A percentile compares a stretch with the other conserved stretches of the same genome.
phyloP scores from a whole-genome alignment of 371 early-diverging fungal genomes.

The Neoconidiobolus thromboides region DNA sequence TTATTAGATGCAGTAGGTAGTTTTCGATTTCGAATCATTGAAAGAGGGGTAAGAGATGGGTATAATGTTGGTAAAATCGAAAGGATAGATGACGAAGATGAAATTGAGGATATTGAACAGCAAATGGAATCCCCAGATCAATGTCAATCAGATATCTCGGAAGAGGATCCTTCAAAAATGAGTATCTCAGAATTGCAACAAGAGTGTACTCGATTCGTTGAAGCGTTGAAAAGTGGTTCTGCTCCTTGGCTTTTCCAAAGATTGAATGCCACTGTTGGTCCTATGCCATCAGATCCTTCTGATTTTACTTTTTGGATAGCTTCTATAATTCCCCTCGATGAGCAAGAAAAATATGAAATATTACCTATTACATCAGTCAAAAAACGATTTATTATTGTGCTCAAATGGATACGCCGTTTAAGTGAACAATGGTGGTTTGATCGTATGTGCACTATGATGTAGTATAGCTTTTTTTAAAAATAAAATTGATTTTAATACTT shows the following conservation, averaged over 20 bases:
- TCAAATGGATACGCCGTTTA: slow-evolving; percentile 20
- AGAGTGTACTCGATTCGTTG: slow-evolving; percentile 15
- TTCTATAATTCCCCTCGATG: slow-evolving; percentile 25
- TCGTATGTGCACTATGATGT: slow-evolving; percentile 8
- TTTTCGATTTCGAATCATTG: slow-evolving; percentile 18
- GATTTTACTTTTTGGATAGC: slow-evolving; percentile 34
- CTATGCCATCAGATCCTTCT: slow-evolving; percentile 21
- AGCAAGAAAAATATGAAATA: slow-evolving; percentile 21
- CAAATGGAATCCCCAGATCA: neutral
- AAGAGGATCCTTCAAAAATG: slow-evolving; percentile 6
- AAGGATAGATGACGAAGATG: slow-evolving; percentile 21
- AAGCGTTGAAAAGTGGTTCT: slow-evolving; percentile 12
- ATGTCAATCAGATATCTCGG: neutral
- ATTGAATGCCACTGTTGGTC: slow-evolving; percentile 17
- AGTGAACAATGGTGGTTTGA: slow-evolving; percentile 11
- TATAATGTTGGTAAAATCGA: slow-evolving; percentile 18
- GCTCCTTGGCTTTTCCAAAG: slow-evolving; percentile 15
- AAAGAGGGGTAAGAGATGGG: slow-evolving; percentile 12
- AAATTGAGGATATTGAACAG: no score
- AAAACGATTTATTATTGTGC: slow-evolving; percentile 19
- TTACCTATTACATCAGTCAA: slow-evolving; percentile 15
- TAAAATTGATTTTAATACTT: no score
- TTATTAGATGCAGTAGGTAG: slow-evolving; percentile 21
- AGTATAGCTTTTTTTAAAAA: neutral
- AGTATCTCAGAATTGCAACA: neutral